Evolutionary conservation across 1,284 basidiomycete genomes (phyloP), one percentile per base, ranked within the genome.

Genomic region (Microbotryomycetes sp.): DNA sequence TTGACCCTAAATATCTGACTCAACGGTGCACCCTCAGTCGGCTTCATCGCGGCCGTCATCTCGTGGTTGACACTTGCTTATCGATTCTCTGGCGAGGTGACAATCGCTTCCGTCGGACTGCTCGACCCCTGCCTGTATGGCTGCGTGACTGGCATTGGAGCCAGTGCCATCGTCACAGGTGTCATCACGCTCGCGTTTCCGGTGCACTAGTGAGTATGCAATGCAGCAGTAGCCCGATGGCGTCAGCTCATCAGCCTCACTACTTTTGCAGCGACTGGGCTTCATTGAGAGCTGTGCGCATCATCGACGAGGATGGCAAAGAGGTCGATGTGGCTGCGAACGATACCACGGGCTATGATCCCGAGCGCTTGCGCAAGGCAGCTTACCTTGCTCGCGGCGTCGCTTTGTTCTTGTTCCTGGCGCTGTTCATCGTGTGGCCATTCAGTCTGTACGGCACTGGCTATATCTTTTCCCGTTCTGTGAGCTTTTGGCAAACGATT

Each of bases 381-480:
- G 58, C 58, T 6, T 32, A 42, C 49, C 49, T 54, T 26, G 58
- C 58, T 29, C 59, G 58, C 26, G 31, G 50, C 16, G 49, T 55
- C 4, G 49, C 62, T 6, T 28, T 56, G 9, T 60, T 54, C 51
- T 49, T 60, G 48, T 63, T 59, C 54, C 60, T 73, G 12, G 69
- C 73, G 16, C 67, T 74, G 55, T 71, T 72, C 60, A 67, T 75
- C 61, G 70, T 75, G 45, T 74, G 70, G 70, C 74, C 74, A 2
- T 71, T 74, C 45, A 65, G 65, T 9, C 69, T 75, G 48, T 75
- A 74, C 60, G 65, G 73, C 7, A 23, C 28, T 5, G 66, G 70
- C 59, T 74, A 74, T 66, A 69, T 74, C 54, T 75, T 75, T 58
- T 62, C 63, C 9, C 58, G 59, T 29, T 56, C 36, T 42, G 36